Base-by-base conservation (phyloP, 1,139 yeast genomes). In the Blastobotrys ciferrii region DNA sequence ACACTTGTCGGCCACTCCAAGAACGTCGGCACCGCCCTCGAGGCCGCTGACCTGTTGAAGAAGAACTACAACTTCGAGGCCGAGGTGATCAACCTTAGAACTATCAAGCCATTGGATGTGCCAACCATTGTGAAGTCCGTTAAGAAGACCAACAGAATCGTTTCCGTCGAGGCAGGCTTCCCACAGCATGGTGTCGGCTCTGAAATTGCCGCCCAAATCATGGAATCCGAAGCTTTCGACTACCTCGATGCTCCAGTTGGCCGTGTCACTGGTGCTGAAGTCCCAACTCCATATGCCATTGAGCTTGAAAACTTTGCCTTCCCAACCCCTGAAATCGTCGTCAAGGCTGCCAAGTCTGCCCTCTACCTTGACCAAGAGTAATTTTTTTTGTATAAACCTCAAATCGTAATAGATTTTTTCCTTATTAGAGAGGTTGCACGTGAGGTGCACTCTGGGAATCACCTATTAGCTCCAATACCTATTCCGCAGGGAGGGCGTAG, bases 181-280 rank as follows among this genome's bases (percentile, higher is more conserved):
- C 98, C 98, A 62, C 94, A 89, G 51, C 92, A 88, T 67, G 98
- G 98, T 74, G 95, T 94, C 60, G 98, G 98, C 65, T 87, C 98
- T 49, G 99, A 94, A 78, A 87, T 94, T 65, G 83, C 92, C 68
- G 98, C 98, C 56, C 96, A 89, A 74, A 79, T 94, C 67, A 89
- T 92, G 97, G 99, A 94, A 76, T 82, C 95, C 49, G 98, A 91
- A 73, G 98, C 96, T 50, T 92, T 92, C 62, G 98, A 94, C 74
- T 87, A 89, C 80, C 82, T 94, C 71, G 99, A 94, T 72, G 96
- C 98, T 56, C 99, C 99, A 61, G 92, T 92, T 60, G 95, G 86
- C 75, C 88, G 98, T 79, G 94, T 91, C 65, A 94, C 98, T 53
- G 98, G 98, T 71, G 95, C 98, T 68, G 99, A 94, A 75, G 97